Evolutionary conservation across 176 grass and related monocot species (phyloP), one percentile per base, ranked within the genome.

Genomic region (Tillandsia leiboldiana): DNA sequence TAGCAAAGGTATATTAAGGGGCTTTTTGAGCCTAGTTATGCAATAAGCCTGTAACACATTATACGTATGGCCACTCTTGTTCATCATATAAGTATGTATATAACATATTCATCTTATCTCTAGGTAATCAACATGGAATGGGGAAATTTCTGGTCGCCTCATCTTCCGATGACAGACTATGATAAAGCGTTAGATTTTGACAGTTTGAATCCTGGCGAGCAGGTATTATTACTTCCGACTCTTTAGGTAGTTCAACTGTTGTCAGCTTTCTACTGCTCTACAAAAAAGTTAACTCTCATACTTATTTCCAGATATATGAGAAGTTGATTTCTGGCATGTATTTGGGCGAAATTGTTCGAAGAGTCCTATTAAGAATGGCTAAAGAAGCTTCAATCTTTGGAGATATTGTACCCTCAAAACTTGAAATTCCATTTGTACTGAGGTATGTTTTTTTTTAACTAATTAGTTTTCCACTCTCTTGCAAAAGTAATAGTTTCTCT

Each of bases 261-360:
- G 22, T 61, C 22, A 18, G 1, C 22, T 14, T 56, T 61, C 22
- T 61, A 15, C 1, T 18, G n/a, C 15, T 9, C 13, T 61, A 61
- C 10, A 20, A 17, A 61, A 61, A 18, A 2, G 17, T 9, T 15
- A 56, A 23, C 10, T 61, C 33, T 23, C 64, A 18, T 50, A 49
- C 33, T 70, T 51, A 20, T 18, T 71, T 12, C 63, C 57, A 94
- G 91, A 87, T 96, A 70, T 90, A 77, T 72, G 91, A 96, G 64
- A 96, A 96, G 70, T 80, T 96, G 75, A 90, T 96, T 66, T 96
- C 91, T 50, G 91, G 91, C 28, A 87, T 96, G 91, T 96, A 96
- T 75, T 81, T 96, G 75, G 91, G 91, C 12, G 84, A 96, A 80
- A 77, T 96, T 72, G 75, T 90, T 49, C 58, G 87, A 71, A 82